Evolutionary conservation across 345 rosid species (phyloP).

Genomic region (Bretschneidera sinensis): DNA sequence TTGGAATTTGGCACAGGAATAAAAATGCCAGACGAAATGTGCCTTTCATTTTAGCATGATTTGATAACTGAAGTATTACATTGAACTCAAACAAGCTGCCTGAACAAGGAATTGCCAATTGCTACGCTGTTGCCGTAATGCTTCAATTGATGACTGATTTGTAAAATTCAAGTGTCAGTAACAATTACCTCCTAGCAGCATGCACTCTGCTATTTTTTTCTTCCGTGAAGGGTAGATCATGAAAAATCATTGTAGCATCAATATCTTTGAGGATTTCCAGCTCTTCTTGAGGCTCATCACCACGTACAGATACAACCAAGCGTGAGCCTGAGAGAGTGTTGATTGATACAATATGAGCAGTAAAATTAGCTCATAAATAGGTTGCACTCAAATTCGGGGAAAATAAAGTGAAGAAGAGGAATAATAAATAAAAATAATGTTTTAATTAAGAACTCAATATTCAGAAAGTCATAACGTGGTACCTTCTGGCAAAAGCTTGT

Average conservation of each 20-base stretch:
- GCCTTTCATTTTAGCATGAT: background rate
- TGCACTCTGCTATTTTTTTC: conserved; percentile 84
- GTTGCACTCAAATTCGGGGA: background rate
- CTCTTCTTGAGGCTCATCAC: conserved; percentile 73
- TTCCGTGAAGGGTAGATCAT: conserved; percentile 65
- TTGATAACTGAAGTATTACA: background rate
- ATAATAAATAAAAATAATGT: conserved; percentile 5
- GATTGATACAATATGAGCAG: conserved; percentile 4
- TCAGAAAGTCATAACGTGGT: conserved; percentile 6
- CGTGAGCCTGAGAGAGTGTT: conserved; percentile 62
- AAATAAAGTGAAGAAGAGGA: background rate
- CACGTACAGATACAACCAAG: conserved; percentile 78
- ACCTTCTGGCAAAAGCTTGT: conserved; percentile 98
- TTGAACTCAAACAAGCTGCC: background rate
- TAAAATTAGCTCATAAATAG: background rate
- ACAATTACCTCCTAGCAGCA: conserved; percentile 85
- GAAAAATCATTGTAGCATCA: conserved; percentile 83
- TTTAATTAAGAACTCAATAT: conserved; percentile 3
- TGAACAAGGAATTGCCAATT: background rate
- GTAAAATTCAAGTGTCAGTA: background rate
- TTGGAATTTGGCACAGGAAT: background rate
- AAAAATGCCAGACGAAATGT: background rate
- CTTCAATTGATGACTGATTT: too few relatives aligned
- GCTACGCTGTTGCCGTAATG: background rate
- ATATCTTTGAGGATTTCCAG: conserved; percentile 66